A percentile compares a stretch with the other conserved stretches of the same genome.
Evolutionary conservation across 2,329 filamentous ascomycete genomes (phyloP).

Genomic region (Ceratocystis colombiana): DNA sequence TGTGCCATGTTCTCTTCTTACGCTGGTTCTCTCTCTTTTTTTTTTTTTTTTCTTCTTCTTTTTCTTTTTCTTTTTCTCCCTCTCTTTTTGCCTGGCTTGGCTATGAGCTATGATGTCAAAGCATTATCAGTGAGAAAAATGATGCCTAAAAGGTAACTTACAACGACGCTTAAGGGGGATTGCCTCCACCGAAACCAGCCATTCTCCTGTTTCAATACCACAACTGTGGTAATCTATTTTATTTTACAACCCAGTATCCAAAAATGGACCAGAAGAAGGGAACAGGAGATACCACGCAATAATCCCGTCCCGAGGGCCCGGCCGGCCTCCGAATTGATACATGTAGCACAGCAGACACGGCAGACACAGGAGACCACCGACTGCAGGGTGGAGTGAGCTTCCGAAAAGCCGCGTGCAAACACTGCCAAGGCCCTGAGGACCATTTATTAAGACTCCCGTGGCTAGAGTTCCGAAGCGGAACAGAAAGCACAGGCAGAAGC

Average conservation of each 20-base stretch:
- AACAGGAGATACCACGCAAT: neutral
- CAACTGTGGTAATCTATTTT: no score
- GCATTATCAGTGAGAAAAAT: no score
- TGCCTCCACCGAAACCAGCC: no score
- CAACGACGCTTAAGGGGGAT: no score
- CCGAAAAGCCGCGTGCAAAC: neutral
- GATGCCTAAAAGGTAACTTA: no score
- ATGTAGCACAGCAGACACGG: neutral
- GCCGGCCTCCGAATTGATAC: neutral
- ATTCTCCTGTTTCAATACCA: no score
- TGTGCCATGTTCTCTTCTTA: no score
- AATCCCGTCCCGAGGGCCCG: neutral
- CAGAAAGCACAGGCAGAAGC: neutral
- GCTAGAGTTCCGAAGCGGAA: conserved; percentile 1
- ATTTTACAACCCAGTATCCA: no score
- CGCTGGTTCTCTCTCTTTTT: neutral
- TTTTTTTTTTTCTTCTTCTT: neutral
- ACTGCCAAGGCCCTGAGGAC: neutral
- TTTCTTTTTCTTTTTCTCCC: neutral
- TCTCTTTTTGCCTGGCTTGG: neutral
- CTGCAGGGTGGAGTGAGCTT: neutral
- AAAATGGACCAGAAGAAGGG: neutral
- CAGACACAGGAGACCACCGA: neutral
- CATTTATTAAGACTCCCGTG: neutral
- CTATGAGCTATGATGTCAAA: no score